These are phyloP conservation scores for Boletus tylopilopsis DNA, from an alignment of 768 basidiomycete species.

Conservation along the genomic window DNA sequence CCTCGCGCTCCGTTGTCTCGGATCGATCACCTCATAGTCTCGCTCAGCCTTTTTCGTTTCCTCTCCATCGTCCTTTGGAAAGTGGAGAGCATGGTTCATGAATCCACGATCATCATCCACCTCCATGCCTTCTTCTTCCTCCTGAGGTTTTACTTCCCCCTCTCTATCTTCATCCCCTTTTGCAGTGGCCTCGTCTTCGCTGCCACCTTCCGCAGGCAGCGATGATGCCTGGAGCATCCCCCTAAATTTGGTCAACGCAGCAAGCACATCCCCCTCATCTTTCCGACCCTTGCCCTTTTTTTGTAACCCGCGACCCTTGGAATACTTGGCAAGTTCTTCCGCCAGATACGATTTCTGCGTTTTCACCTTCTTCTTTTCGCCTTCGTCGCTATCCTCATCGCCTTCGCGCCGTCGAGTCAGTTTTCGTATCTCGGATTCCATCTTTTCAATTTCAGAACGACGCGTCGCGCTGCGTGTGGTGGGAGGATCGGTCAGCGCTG, in stretches of 20 bases:
- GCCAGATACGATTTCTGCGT: constrained; percentile 67
- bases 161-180: constrained; percentile 14
- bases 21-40: constrained; percentile 90
- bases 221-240: constrained; percentile 54
- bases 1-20: constrained; percentile 63
- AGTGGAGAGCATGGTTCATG: constrained; percentile 65
- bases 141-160: constrained; percentile 18
- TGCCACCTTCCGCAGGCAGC: constrained; percentile 30
- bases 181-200: constrained; percentile 12
- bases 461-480: constrained; percentile 48
- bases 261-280: constrained; percentile 72
- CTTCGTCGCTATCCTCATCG: constrained; percentile 63
- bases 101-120: constrained; percentile 77
- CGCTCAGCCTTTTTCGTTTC: constrained; percentile 74
- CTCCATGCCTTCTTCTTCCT: constrained; percentile 58
- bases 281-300: constrained; percentile 55
- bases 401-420: constrained; percentile 59
- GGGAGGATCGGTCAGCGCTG: neutral
- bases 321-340: constrained; percentile 80
- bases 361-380: constrained; percentile 50
- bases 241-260: constrained; percentile 65
- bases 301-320: constrained; percentile 57
- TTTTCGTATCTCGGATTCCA: constrained; percentile 86
- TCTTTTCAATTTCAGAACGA: constrained; percentile 74
- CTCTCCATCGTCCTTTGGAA: constrained; percentile 76